Evolutionary conservation across 305 asterid species (phyloP).

Genomic region (Ilex paraguariensis): DNA sequence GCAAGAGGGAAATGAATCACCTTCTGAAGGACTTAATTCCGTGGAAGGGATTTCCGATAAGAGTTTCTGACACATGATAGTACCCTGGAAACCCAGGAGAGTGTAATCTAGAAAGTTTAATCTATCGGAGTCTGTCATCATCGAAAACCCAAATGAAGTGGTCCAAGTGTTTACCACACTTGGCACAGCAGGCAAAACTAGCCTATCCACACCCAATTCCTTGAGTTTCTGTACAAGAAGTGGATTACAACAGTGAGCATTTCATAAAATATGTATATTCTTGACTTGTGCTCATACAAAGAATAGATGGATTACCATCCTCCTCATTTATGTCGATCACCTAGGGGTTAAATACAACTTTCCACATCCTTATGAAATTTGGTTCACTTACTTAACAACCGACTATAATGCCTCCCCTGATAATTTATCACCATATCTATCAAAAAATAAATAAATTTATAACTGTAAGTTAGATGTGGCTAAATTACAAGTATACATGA

Average conservation of each 20-base stretch:
- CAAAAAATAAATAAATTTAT: too few species aligned
- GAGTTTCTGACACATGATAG: conserved; percentile 71
- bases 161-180: conserved; percentile 70
- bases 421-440: too few species aligned
- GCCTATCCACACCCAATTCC: conserved; percentile 81
- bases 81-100: conserved; percentile 77
- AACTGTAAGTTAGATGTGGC: too few species aligned
- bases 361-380: too few species aligned
- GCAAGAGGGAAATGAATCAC: conserved; percentile 16
- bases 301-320: too few species aligned
- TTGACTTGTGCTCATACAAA: background rate
- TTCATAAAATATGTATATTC: background rate
- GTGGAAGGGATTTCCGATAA: conserved; percentile 23
- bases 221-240: conserved; percentile 44
- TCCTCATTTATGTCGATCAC: too few species aligned
- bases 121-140: conserved; percentile 56
- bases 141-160: conserved; percentile 68
- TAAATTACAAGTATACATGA: too few species aligned
- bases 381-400: too few species aligned
- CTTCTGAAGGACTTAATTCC: conserved; percentile 32
- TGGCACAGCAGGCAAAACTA: conserved; percentile 80
- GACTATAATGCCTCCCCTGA: too few species aligned
- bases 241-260: background rate
- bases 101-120: conserved; percentile 43
- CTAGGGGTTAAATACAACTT: too few species aligned